Percentiles rank a stretch among this genome's conserved stretches.
phyloP scores from a whole-genome alignment of 2,329 filamentous ascomycete genomes.

The Apiospora koreana region DNA sequence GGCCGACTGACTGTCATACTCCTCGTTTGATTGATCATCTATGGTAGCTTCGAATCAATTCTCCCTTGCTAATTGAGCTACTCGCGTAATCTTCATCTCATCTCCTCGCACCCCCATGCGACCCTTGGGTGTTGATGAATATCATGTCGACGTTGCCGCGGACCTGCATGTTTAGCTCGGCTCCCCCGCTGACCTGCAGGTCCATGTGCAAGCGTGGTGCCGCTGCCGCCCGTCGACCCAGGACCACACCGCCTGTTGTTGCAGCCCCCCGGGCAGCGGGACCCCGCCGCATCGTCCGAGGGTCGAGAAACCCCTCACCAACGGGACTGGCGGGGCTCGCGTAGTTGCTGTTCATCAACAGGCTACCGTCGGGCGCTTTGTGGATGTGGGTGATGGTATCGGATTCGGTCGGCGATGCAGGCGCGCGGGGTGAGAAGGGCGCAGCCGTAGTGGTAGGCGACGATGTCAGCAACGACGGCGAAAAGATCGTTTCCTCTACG shows the following conservation, averaged over 20 bases:
- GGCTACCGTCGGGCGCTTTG: not conserved
- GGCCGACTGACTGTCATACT: too few relatives aligned
- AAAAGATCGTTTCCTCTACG: not conserved
- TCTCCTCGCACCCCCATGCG: not conserved
- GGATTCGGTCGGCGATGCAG: not conserved
- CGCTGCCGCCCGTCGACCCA: too few relatives aligned
- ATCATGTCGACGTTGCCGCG: slow-evolving; percentile 1
- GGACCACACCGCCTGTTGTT: not conserved
- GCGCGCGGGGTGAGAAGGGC: not conserved
- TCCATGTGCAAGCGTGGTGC: not conserved
- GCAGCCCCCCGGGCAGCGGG: not conserved
- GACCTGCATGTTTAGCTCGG: not conserved
- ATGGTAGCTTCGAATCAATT: too few relatives aligned
- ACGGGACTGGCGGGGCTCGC: not conserved
- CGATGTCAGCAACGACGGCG: not conserved
- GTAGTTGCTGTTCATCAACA: not conserved
- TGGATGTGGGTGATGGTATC: not conserved
- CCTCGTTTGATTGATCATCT: too few relatives aligned
- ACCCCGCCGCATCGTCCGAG: not conserved
- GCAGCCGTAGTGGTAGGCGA: not conserved
- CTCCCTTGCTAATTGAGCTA: too few relatives aligned
- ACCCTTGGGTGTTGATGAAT: not conserved
- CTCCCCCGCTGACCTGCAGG: not conserved
- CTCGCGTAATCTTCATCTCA: not conserved
- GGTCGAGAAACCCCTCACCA: not conserved